Base-by-base conservation (phyloP, 108 stramenopile species). In the Cyclotella choctawhatcheeana region DNA sequence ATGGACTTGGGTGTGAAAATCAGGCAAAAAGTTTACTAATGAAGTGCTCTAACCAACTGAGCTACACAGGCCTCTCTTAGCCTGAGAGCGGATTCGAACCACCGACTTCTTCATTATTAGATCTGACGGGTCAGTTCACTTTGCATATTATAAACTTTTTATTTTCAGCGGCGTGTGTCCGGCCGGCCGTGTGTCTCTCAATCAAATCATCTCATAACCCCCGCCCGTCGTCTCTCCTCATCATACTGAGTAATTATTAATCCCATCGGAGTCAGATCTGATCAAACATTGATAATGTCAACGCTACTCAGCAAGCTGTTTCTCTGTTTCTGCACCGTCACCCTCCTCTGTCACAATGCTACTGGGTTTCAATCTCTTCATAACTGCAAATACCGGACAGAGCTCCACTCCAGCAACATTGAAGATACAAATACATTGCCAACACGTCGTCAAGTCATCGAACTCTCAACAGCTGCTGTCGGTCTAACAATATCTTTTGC, bases 401-500 rank as follows among this genome's bases (percentile, higher is more conserved):
- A 14, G 1, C 30, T 56, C 55, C n/a, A 27, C 10, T 56, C 55
- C 0, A 56, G 29, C 55, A 56, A 10, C 29, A 31, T 16, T n/a
- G 29, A 56, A 1, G 29, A 56, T 6, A 1, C 55, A 10, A 18
- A 24, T 18, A 30, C 29, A 29, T 1, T 18, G 4, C 55, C 55
- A 29, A 56, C 29, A 14, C 55, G 55, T 13, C 55, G 55, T 56
- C 55, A 56, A 56, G 12, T 56, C 30, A 27, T 56, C 29, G 55
- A 56, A 56, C 29, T 56, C 27, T 31, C 55, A 14, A 56, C 55
- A 14, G 55, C 55, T 31, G 27, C 82, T 25, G 34, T 76, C 26
- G 92, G 92, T 24, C 74, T 93, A 27, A 79, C 85, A 20, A 44
- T 79, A n/a, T 85, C 92, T 45, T 89, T 80, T 43, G 21, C 82